Conservation (phyloP, 352 stramenopile genomes). For the Halophytophthora batemanensis region DNA sequence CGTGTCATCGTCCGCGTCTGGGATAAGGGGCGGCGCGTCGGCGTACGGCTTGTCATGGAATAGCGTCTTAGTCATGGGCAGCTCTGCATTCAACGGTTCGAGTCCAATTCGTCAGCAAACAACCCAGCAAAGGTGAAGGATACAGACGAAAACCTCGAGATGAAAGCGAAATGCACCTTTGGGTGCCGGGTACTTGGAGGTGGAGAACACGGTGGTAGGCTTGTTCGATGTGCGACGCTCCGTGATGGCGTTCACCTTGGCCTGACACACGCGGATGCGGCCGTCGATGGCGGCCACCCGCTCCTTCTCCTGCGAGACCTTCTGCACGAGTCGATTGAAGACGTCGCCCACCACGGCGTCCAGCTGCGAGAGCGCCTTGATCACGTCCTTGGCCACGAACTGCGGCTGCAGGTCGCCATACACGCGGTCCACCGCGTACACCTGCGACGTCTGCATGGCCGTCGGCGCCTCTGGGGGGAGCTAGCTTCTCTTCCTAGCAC, state of each 20-base stretch:
- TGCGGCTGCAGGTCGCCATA: slow-evolving; percentile 83
- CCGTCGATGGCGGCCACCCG: slow-evolving; percentile 71
- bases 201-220: slow-evolving; percentile 87
- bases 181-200: slow-evolving; percentile 81
- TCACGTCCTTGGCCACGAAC: slow-evolving; percentile 83
- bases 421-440: slow-evolving; percentile 85
- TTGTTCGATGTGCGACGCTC: slow-evolving; percentile 81
- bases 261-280: slow-evolving; percentile 74
- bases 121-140: too few relatives aligned
- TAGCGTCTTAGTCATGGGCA: slow-evolving; percentile 68
- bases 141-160: too few relatives aligned
- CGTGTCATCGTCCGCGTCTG: slow-evolving; percentile 71
- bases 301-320: slow-evolving; percentile 77
- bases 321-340: slow-evolving; percentile 76
- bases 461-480: neutral
- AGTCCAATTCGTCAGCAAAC: neutral
- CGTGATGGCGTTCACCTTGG: slow-evolving; percentile 83
- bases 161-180: slow-evolving; percentile 31
- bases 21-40: slow-evolving; percentile 62
- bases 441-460: slow-evolving; percentile 81
- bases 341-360: slow-evolving; percentile 83
- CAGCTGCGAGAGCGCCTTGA: slow-evolving; percentile 82
- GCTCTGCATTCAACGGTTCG: slow-evolving; percentile 19
- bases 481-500: too few relatives aligned
- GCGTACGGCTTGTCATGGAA: slow-evolving; percentile 85